Evolutionary conservation across 257 asterid species (phyloP).

Genomic region (Cynanchum wilfordii): DNA sequence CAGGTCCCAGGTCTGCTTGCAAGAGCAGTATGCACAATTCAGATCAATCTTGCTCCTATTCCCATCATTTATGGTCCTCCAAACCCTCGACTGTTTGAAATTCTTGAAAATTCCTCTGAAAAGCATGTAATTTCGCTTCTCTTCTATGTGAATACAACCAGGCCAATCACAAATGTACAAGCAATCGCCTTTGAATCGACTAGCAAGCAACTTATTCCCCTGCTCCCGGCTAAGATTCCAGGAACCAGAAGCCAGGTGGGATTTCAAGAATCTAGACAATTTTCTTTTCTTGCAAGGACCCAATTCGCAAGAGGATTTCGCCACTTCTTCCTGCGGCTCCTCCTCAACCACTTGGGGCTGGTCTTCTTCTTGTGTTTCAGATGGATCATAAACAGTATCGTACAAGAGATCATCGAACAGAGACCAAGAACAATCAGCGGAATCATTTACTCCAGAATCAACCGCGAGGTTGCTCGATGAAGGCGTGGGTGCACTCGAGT

Average conservation of each 20-base stretch:
- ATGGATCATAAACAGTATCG: conserved; percentile 59
- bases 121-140: conserved; percentile 85
- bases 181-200: conserved; percentile 76
- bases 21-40: conserved; percentile 63
- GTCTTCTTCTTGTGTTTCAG: conserved; percentile 36
- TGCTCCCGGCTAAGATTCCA: conserved; percentile 88
- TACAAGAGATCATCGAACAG: conserved; percentile 69
- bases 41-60: conserved; percentile 48
- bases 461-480: conserved; percentile 27
- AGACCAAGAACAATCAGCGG: conserved; percentile 68
- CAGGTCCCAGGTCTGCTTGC: conserved; percentile 74
- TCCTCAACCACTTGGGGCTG: conserved; percentile 28
- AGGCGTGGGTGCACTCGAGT: conserved; percentile 11
- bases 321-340: conserved; percentile 14
- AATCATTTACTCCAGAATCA: conserved; percentile 17
- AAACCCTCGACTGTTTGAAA: conserved; percentile 83
- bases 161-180: conserved; percentile 90
- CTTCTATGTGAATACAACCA: conserved; percentile 76
- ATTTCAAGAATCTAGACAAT: conserved; percentile 34
- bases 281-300: conserved; percentile 39
- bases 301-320: conserved; percentile 15
- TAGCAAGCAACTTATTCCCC: conserved; percentile 75
- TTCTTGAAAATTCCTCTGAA: conserved; percentile 82
- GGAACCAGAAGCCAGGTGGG: conserved; percentile 63
- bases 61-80: conserved; percentile 92